Evolutionary conservation across 495 filamentous ascomycete genomes (phyloP), one percentile per base, ranked within the genome.

Genomic region (Tuber indicum): DNA sequence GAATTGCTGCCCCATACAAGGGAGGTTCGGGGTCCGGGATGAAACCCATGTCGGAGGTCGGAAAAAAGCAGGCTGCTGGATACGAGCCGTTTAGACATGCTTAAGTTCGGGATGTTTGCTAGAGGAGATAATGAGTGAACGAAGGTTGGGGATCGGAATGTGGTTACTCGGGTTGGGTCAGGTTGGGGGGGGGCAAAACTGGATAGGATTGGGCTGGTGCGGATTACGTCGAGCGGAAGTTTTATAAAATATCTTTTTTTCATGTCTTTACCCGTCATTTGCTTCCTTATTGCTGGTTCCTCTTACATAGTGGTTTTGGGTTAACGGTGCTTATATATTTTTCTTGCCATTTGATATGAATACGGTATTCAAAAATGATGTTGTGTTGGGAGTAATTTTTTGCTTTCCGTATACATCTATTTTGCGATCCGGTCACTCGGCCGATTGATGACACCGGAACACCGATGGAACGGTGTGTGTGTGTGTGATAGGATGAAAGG

Each of bases 11-110:
- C 42, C 82, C 82, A 8, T 83, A 83, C 73, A 66, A 69, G 78
- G 81, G 79, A 32, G 74, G 70, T 42, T 81, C 71, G 47, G 70
- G 44, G 39, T 32, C 71, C n/a, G 80, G 80, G 16, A 21, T 41
- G 49, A 62, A 74, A 36, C 74, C 79, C 9, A 78, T 81, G 78
- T 41, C 74, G 2, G 70, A 79, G 42, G 75, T 76, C 23, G 79
- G 77, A 23, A 76, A 79, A 39, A 72, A 76, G 19, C 73, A 78
- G 12, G 32, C 26, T 19, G 81, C 70, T 5, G 78, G 71, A 21
- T 83, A 75, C 73, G 81, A 83, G 72, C 81, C 81, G 41, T 81
- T 78, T 70, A 83, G 81, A 73, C 81, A 83, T 71, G 17, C 26
- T 17, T 74, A 71, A 10, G 23, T 66, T 6, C 14, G 23, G 52